Evolutionary conservation across 2,329 filamentous ascomycete species (phyloP).

Genomic region (Plenodomus tracheiphilus): DNA sequence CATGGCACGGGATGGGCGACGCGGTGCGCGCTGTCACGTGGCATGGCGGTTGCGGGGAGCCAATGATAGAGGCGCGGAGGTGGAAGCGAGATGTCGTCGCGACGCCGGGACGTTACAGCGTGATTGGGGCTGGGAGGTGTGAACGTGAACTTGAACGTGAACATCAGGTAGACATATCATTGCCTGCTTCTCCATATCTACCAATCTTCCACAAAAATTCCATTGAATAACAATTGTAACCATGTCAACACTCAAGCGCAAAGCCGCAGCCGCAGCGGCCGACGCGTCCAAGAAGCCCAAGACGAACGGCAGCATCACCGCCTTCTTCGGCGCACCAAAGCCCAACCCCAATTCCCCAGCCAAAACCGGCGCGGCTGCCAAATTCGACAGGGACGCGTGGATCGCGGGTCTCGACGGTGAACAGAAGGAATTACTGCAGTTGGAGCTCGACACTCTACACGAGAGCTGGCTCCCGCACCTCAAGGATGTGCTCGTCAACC

Average conservation of each 20-base stretch:
- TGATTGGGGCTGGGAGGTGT: slow-evolving; percentile 12
- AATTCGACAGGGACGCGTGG: slow-evolving; percentile 92
- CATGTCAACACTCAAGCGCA: slow-evolving; percentile 56
- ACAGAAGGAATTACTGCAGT: slow-evolving; percentile 76
- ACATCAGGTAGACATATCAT: neutral
- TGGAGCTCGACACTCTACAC: slow-evolving; percentile 91
- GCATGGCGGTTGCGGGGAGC: neutral
- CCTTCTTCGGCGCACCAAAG: slow-evolving; percentile 77
- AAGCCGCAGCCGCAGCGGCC: slow-evolving; percentile 51
- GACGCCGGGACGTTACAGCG: slow-evolving; percentile 17
- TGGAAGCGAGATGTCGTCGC: neutral
- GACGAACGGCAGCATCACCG: slow-evolving; percentile 76
- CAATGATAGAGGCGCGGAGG: slow-evolving; percentile 14
- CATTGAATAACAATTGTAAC: slow-evolving; percentile 19
- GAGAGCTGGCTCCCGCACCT: slow-evolving; percentile 89
- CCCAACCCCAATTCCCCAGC: slow-evolving; percentile 30
- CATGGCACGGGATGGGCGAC: slow-evolving; percentile 11
- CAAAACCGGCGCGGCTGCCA: slow-evolving; percentile 24
- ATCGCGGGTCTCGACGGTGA: slow-evolving; percentile 76
- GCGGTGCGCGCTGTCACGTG: slow-evolving; percentile 19
- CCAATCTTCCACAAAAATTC: too few relatives aligned
- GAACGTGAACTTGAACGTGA: neutral
- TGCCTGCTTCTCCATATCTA: slow-evolving; percentile 1
- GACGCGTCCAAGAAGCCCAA: slow-evolving; percentile 56
- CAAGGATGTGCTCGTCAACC: slow-evolving; percentile 79